A percentile compares a stretch with the other conserved stretches of the same genome.
These are phyloP conservation scores for Umbelopsis isabellina DNA, from an alignment of 192 early-diverging fungal genomes.

Conservation along the genomic window DNA sequence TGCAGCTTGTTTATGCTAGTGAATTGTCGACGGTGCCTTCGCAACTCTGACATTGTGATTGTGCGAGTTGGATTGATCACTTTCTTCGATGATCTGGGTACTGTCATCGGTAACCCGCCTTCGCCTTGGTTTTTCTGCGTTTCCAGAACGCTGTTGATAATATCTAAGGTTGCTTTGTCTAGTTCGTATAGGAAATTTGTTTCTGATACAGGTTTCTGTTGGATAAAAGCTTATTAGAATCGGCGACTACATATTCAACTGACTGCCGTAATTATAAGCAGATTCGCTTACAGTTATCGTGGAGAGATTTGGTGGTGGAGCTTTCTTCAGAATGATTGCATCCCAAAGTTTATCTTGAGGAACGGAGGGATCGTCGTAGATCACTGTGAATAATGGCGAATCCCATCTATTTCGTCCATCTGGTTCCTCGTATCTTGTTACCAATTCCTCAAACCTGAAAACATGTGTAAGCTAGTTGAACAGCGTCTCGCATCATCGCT, in stretches of 20 bases:
- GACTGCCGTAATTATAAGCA: not conserved
- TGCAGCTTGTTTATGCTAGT: conserved; percentile 87
- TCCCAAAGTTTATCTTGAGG: conserved; percentile 77
- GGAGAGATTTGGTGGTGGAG: conserved; percentile 83
- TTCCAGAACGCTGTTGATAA: conserved; percentile 78
- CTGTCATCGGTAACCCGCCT: conserved; percentile 54
- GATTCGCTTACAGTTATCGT: conserved; percentile 69
- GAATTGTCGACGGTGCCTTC: conserved; percentile 82
- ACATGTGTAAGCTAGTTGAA: not conserved
- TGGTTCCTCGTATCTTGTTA: conserved; percentile 93
- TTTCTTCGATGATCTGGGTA: conserved; percentile 53
- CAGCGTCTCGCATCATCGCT: conserved; percentile 3
- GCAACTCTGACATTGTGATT: conserved; percentile 80
- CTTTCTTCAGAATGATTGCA: conserved; percentile 70
- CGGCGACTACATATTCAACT: not conserved
- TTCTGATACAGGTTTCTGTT: conserved; percentile 82
- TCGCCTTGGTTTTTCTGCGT: conserved; percentile 71
- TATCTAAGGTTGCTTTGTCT: conserved; percentile 78
- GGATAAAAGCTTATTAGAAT: not conserved
- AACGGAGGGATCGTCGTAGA: conserved; percentile 68
- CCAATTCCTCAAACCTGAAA: conserved; percentile 76
- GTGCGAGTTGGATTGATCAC: conserved; percentile 72
- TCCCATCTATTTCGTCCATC: conserved; percentile 92
- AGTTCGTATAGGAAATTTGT: conserved; percentile 93
- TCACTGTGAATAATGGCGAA: conserved; percentile 89